Base-by-base conservation (phyloP, 768 basidiomycete species). In the Auricularia auricula-judae region DNA sequence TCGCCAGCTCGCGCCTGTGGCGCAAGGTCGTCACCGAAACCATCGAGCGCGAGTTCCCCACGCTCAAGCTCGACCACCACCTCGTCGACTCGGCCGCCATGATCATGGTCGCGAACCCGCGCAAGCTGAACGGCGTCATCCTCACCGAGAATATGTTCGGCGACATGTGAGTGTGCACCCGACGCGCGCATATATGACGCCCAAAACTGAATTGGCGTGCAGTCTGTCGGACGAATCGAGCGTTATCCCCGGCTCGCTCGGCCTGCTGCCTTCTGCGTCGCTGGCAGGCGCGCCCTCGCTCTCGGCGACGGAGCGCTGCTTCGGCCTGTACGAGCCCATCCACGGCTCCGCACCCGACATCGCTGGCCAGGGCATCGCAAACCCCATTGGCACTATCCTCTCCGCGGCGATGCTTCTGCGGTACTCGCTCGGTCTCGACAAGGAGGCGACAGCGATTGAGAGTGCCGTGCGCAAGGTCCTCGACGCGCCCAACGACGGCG, bases 281-380 rank as follows among this genome's bases (percentile, higher is more conserved):
- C 85, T 99, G 8, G 91, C 95, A 2, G 94, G 93, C 56, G 91
- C 92, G 29, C 94, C 86, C 2, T 73, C 67, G 63, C 69, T 79
- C 67, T 87, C 84, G 1, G 71, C 79, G 4, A 81, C 77, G 14
- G 76, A 72, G 3, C 77, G 83, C 34, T 79, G 83, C 66, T 88
- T 88, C 74, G 97, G 97, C 51, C 78, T 99, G 53, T 99, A 99
- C 79, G 97, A 99, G 77, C 97, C 97, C 61, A 97, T 97, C 68
- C 93, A 96, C 71, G 92, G 92, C 62, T 93, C 92, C 53, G 94
- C 94, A 1, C 94, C 94, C 62, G 94, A 96, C 72, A 97, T 97
- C 67, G 91, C 94, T n/a, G 93, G 92, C 1, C 80, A 90, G 74
- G 89, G 90, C 18, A 92, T 95, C 70, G 94, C 94, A 68, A 97